A percentile compares a stretch with the other conserved stretches of the same genome.
These are phyloP conservation scores for Vicia villosa DNA, from an alignment of 306 rosid species.

Conservation along the genomic window DNA sequence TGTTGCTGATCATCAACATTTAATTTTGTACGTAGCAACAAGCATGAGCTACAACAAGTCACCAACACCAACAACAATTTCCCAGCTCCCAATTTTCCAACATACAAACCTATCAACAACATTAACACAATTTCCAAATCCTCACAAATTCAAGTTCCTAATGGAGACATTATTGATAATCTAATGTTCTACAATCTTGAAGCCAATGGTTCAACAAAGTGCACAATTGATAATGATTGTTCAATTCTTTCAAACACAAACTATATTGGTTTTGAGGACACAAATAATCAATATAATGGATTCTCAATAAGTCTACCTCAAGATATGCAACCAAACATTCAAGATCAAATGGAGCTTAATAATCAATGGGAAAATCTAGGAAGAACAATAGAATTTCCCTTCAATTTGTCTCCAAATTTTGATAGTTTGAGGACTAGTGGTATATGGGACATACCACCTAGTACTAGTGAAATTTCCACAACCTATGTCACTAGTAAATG, in stretches of 20 bases:
- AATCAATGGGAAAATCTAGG: conserved; percentile 41
- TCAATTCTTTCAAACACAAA: conserved; percentile 49
- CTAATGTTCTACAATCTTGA: conserved; percentile 52
- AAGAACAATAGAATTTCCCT: conserved; percentile 62
- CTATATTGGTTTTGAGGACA: conserved; percentile 49
- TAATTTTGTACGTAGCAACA: conserved; percentile 43
- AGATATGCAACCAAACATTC: conserved; percentile 44
- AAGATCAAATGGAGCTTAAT: conserved; percentile 9
- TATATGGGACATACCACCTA: conserved; percentile 56
- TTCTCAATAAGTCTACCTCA: conserved; percentile 52
- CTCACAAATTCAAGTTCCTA: conserved; percentile 35
- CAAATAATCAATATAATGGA: conserved; percentile 45
- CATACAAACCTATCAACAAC: conserved; percentile 43
- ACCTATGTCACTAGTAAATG: conserved; percentile 57
- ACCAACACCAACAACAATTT: conserved; percentile 22
- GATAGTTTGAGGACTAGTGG: conserved; percentile 53
- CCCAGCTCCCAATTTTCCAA: conserved; percentile 43
- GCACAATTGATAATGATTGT: conserved; percentile 34
- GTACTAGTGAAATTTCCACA: conserved; percentile 61
- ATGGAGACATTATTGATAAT: conserved; percentile 44
- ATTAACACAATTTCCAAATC: conserved; percentile 32
- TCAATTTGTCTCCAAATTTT: conserved; percentile 47
- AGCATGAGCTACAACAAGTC: neutral
- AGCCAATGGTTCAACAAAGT: conserved; percentile 41
- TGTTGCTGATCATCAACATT: conserved; percentile 24